Base-by-base conservation (phyloP, 306 rosid genomes). In the Carpinus fangiana region DNA sequence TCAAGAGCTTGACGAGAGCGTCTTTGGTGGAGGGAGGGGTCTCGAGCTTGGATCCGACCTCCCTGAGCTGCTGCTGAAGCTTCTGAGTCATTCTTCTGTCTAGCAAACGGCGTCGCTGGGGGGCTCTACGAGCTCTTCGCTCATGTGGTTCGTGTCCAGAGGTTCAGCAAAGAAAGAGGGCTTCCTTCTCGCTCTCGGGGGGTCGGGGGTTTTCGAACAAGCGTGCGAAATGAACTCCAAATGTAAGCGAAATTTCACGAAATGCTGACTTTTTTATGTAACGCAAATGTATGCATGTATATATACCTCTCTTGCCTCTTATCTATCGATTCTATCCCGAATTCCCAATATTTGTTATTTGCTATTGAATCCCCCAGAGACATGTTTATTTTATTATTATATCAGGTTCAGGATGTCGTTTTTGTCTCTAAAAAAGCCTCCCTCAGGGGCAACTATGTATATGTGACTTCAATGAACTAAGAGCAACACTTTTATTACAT, bases 41-140 rank as follows among this genome's bases (percentile, higher is more conserved):
- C 5, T 87, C 86, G 56, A 96, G 94, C 92, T 90, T 96, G 85
- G 98, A 96, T 93, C 98, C 99, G 91, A 96, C 73, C 81, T 96
- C 99, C 91, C 79, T 90, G 69, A 96, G 98, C 83, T 83, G 99
- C 72, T 75, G 90, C 84, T 88, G 89, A 65, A 89, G 88, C 82
- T 89, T 87, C 73, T 84, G 85, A 45, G 93, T 82, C 98, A 95
- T 92, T 51, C 71, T 56, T 74, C 73, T 69, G 28, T 54, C 73
- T 36, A 77, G 48, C 13, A 79, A 47, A 84, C 83, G 84, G 75
- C 53, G 84, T 61, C 74, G 86, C 83, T 72, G 84, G 82, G 83
- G 8, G 13, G 83, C 48, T 64, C 57, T 23, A 55, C 54, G 78
- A 79, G 84, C 57, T 82, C 69, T 80, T 78, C 14, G 34, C 34